Evolutionary conservation across 1,284 basidiomycete genomes (phyloP).

Genomic region (Marasmius fiardii): DNA sequence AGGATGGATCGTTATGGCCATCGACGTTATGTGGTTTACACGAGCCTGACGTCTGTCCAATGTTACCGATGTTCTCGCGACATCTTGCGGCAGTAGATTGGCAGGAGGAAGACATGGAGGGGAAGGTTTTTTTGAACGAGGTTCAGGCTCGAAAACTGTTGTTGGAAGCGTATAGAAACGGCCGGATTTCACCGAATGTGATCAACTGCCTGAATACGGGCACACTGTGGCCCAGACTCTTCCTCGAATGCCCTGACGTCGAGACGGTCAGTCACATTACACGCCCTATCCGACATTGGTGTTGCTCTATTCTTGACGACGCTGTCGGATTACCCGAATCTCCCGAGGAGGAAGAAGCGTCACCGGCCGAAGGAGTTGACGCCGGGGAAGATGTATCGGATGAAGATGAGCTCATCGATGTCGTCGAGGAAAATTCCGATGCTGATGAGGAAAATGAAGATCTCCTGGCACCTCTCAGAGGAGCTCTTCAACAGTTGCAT

Average conservation of each 20-base stretch:
- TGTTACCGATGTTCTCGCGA: slow-evolving; percentile 51
- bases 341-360: slow-evolving; percentile 20
- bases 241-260: slow-evolving; percentile 73
- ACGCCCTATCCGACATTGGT: slow-evolving; percentile 59
- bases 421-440: slow-evolving; percentile 39
- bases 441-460: slow-evolving; percentile 36
- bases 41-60: slow-evolving; percentile 46
- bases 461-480: slow-evolving; percentile 64
- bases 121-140: slow-evolving; percentile 22
- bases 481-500: slow-evolving; percentile 59
- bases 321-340: slow-evolving; percentile 52
- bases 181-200: slow-evolving; percentile 52
- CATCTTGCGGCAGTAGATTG: slow-evolving; percentile 29
- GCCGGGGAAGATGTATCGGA: slow-evolving; percentile 36
- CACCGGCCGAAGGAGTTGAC: slow-evolving; percentile 12
- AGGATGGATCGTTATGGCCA: slow-evolving; percentile 41
- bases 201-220: slow-evolving; percentile 59
- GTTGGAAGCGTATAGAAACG: slow-evolving; percentile 59
- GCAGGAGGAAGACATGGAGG: slow-evolving; percentile 26
- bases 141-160: slow-evolving; percentile 45
- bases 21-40: slow-evolving; percentile 60
- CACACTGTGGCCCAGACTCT: slow-evolving; percentile 67
- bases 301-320: slow-evolving; percentile 67
- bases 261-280: slow-evolving; percentile 62
- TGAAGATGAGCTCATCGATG: slow-evolving; percentile 60